Evolutionary conservation across 495 filamentous ascomycete genomes (phyloP).

Genomic region (Evernia prunastri): DNA sequence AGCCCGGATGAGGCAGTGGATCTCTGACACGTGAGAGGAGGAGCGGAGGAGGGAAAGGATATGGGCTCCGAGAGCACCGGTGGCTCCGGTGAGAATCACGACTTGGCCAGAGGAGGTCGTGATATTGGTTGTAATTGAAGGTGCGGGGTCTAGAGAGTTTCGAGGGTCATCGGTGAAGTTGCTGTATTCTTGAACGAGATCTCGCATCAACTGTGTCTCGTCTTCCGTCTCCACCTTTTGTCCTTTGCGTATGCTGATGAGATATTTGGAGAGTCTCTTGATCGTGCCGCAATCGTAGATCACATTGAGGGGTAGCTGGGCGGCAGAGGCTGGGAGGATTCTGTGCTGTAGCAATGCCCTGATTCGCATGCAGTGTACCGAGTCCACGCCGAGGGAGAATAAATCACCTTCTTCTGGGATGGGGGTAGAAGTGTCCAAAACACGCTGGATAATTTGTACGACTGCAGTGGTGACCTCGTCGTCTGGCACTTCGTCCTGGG

Average conservation of each 20-base stretch:
- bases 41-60: constrained; percentile 43
- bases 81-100: constrained; percentile 51
- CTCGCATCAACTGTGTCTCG: constrained; percentile 32
- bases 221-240: constrained; percentile 22
- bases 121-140: not conserved
- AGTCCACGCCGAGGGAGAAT: constrained; percentile 43
- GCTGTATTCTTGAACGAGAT: constrained; percentile 35
- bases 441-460: constrained; percentile 27
- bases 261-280: constrained; percentile 30
- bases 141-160: not conserved
- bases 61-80: constrained; percentile 54
- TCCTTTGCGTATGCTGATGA: constrained; percentile 31
- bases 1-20: constrained; percentile 56
- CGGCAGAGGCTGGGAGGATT: not conserved
- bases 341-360: constrained; percentile 30
- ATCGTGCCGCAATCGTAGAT: constrained; percentile 48
- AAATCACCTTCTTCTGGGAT: constrained; percentile 39
- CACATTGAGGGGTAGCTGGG: constrained; percentile 31
- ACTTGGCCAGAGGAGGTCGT: constrained; percentile 16
- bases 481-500: constrained; percentile 21
- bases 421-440: constrained; percentile 25
- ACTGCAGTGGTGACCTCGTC: constrained; percentile 29
- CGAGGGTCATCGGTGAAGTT: constrained; percentile 20
- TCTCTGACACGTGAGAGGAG: constrained; percentile 30
- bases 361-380: constrained; percentile 39